Base-by-base conservation (phyloP, 768 basidiomycete species). In the Podaxis mareebaensis region DNA sequence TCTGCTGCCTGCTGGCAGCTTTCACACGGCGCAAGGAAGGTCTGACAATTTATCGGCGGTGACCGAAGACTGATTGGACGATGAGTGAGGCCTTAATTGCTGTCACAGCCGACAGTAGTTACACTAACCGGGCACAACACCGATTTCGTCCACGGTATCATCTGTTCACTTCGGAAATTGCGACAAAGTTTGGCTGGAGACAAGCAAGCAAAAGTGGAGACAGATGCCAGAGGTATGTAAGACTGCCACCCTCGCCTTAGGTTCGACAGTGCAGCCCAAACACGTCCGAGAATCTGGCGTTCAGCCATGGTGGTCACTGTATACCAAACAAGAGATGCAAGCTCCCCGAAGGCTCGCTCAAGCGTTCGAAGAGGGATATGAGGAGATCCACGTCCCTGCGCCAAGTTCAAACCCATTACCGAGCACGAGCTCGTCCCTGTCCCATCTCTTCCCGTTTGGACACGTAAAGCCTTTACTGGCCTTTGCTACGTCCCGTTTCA, bases 251-350 rank as follows among this genome's bases (percentile, higher is more conserved):
- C 84, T 96, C 30, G 89, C 89, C 0, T 92, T 96, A 3, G 95
- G 95, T 2, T 92, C 93, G 1, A 88, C 86, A 0, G 84, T 95
- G 1, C 92, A 94, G 67, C 96, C 95, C 3, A 93, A 94, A 68
- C 82, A 81, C 42, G 88, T 85, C 0, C 83, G 95, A 97, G 69
- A 85, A 87, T 63, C 91, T 98, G 90, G 89, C 93, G 20, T 99
- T 99, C 77, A 87, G 87, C 52, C 95, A 98, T 70, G 96, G 96
- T 24, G 95, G 93, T 0, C 96, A 97, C 65, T 78, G 97, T 64
- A 99, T 99, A 96, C 93, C 93, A 17, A 98, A 99, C 80, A 98
- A 98, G 77, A 98, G 97, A 78, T 92, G 91, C 78, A 97, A 96
- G 73, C 87, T 99, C 3, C 97, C 97, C 0, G 95, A 33, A 10